These are phyloP conservation scores for Endocarpon pusillum DNA, from an alignment of 495 filamentous ascomycete genomes.

Conservation along the genomic window DNA sequence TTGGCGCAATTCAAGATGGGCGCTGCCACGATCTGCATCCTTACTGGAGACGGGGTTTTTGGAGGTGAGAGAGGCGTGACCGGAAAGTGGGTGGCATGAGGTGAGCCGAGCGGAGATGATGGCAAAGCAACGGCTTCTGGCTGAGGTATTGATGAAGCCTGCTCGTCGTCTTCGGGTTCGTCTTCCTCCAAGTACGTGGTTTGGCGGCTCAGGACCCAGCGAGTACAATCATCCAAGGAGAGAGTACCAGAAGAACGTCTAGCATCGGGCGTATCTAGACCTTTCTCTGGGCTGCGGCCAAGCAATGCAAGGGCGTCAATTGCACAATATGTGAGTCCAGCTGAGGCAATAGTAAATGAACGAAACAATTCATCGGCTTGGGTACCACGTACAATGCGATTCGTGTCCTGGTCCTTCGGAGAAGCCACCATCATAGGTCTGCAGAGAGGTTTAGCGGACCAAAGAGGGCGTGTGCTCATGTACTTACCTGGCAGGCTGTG, in stretches of 20 bases:
- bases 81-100: too few species aligned
- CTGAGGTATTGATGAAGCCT: conserved; percentile 27
- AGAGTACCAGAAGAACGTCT: too few species aligned
- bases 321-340: conserved; percentile 78
- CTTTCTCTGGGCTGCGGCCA: conserved; percentile 23
- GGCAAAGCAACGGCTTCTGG: conserved; percentile 7
- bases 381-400: conserved; percentile 53
- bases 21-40: conserved; percentile 4
- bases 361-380: background rate
- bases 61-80: too few species aligned
- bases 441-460: conserved; percentile 3
- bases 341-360: conserved; percentile 26
- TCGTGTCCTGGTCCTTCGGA: conserved; percentile 67
- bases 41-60: background rate
- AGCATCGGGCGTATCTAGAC: too few species aligned
- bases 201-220: conserved; percentile 60
- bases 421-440: conserved; percentile 88
- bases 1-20: conserved; percentile 1
- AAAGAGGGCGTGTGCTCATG: background rate
- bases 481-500: conserved; percentile 42
- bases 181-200: conserved; percentile 34
- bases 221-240: conserved; percentile 28
- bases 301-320: conserved; percentile 59
- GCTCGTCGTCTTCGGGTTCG: conserved; percentile 31
- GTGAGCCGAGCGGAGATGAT: too few species aligned